Base-by-base conservation (phyloP, 2,329 filamentous ascomycete species). In the Nigrospora osmanthi region DNA sequence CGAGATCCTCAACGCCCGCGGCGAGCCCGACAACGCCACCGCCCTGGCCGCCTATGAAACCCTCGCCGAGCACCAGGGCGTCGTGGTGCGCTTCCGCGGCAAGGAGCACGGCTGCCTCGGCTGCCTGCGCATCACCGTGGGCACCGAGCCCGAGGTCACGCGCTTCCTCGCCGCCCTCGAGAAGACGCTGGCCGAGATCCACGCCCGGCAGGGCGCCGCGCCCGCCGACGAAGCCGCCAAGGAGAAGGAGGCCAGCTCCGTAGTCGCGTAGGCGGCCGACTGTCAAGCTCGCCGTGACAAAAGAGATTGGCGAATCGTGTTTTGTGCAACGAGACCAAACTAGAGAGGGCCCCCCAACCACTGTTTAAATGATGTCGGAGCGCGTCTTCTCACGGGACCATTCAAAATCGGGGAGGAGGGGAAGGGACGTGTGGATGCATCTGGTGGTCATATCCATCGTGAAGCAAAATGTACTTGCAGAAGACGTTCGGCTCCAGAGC, bases 61-160 rank as follows among this genome's bases (percentile, higher is more conserved):
- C 30, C 73, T 98, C 56, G 93, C 93, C 1, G 89, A 95, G 72
- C 78, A 81, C 35, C 83, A 81, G 61, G 89, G 91, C 1, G 91
- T 98, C 0, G 90, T 98, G 7, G 91, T 97, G 4, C 75, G 93
- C 44, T 98, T 97, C 66, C 76, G 93, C 55, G 93, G 93, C 40
- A 94, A 90, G 69, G 93, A 98, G 71, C 73, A 86, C 52, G 91
- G 90, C 5, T 98, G 93, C 61, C 65, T 83, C 36, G 93, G 91
- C 0, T 96, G 91, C 58, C 67, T 98, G 62, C 79, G 93, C 45
- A 88, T 97, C 53, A 98, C 93, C 0, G 81, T 98, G 12, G 93
- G 93, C 14, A 97, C 91, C 1, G 87, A 94, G 63, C 69, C 79
- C 2, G 93, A 98, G 66, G 87, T 94, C 10, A 83, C 83, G 23